Conservation (phyloP, 441 rosid species). For the Populus hybrid region DNA sequence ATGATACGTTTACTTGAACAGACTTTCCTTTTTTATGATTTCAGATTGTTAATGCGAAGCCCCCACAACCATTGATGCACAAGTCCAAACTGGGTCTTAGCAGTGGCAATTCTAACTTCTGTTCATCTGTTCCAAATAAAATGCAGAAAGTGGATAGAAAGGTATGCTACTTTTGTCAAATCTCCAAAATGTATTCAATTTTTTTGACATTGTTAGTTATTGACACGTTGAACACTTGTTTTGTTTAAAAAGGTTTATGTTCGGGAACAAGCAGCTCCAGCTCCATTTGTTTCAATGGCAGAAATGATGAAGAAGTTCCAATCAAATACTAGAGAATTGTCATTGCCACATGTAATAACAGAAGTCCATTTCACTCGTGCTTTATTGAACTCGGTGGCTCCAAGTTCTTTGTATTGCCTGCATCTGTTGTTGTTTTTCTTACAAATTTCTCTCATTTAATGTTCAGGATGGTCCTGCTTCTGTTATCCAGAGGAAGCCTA, state of each 20-base stretch:
- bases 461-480: slow-evolving; percentile 30
- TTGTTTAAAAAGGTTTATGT: slow-evolving; percentile 56
- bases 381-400: not conserved
- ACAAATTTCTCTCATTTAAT: slow-evolving; percentile 15
- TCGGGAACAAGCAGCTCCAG: slow-evolving; percentile 43
- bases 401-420: not conserved
- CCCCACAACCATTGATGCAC: slow-evolving; percentile 60
- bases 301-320: slow-evolving; percentile 85
- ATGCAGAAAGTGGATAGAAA: slow-evolving; percentile 69
- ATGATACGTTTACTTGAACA: slow-evolving; percentile 5
- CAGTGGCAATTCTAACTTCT: slow-evolving; percentile 36
- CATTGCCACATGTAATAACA: slow-evolving; percentile 61
- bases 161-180: slow-evolving; percentile 38
- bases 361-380: not conserved
- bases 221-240: slow-evolving; percentile 7
- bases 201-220: not conserved
- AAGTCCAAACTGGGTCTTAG: slow-evolving; percentile 73
- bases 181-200: not conserved
- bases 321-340: slow-evolving; percentile 74
- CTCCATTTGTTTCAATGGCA: slow-evolving; percentile 84
- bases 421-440: not conserved
- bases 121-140: slow-evolving; percentile 40
- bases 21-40: slow-evolving; percentile 10
- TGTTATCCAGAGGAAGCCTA: slow-evolving; percentile 58
- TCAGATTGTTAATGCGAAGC: slow-evolving; percentile 82